phyloP scores from a whole-genome alignment of 352 stramenopile genomes.

The Pythium monospermum region DNA sequence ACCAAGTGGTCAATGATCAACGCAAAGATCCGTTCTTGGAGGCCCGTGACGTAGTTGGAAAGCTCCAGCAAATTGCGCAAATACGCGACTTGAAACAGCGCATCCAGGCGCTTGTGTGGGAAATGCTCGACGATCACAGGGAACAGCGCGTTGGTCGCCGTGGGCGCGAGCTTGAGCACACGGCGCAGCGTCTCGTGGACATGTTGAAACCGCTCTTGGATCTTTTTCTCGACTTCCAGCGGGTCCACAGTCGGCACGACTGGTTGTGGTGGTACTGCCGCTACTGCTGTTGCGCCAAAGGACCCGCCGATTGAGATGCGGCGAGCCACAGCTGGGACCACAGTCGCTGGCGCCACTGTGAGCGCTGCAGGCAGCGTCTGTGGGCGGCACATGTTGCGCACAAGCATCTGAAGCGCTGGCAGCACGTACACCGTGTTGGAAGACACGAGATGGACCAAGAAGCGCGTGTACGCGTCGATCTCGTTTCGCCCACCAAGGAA shows the following conservation, averaged over 20 bases:
- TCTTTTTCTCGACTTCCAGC: slow-evolving; percentile 49
- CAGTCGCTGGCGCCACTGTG: slow-evolving; percentile 10
- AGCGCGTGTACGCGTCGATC: slow-evolving; percentile 62
- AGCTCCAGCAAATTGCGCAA: slow-evolving; percentile 68
- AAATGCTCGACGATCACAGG: slow-evolving; percentile 73
- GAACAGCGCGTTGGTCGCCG: slow-evolving; percentile 74
- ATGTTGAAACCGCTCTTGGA: slow-evolving; percentile 51
- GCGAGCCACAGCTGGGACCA: neutral
- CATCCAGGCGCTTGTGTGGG: slow-evolving; percentile 78
- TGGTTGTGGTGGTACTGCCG: slow-evolving; percentile 1
- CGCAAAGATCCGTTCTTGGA: slow-evolving; percentile 79
- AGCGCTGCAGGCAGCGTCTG: slow-evolving; percentile 40
- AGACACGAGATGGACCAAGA: slow-evolving; percentile 76
- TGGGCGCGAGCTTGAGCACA: slow-evolving; percentile 66
- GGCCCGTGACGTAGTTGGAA: slow-evolving; percentile 51
- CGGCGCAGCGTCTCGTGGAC: slow-evolving; percentile 60
- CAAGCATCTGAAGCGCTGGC: slow-evolving; percentile 78
- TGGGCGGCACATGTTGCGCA: slow-evolving; percentile 62
- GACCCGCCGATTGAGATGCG: slow-evolving; percentile 42
- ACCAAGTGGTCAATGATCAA: slow-evolving; percentile 85
- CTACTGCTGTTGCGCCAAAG: slow-evolving; percentile 22
- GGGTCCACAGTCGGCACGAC: slow-evolving; percentile 18
- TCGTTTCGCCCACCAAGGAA: slow-evolving; percentile 49
- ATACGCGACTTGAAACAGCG: slow-evolving; percentile 60
- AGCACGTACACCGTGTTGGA: slow-evolving; percentile 81